Conservation (phyloP, 2,329 filamentous ascomycete genomes). For the Ophiobolus disseminans region DNA sequence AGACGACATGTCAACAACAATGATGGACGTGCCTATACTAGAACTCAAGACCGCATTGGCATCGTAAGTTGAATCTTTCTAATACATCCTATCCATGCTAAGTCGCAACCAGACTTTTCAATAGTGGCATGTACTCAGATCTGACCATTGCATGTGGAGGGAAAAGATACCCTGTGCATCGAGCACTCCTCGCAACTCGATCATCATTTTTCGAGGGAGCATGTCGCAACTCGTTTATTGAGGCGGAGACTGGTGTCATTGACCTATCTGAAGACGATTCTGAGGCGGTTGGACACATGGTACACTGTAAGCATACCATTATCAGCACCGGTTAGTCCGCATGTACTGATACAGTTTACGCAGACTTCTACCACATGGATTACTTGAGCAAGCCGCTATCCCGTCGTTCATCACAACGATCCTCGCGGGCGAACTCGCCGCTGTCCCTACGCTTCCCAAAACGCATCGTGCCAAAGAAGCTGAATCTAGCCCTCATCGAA, state of each 20-base stretch:
- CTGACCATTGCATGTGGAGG: slow-evolving; percentile 56
- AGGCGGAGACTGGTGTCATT: slow-evolving; percentile 47
- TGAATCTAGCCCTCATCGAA: slow-evolving; percentile 44
- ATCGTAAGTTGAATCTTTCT: slow-evolving; percentile 49
- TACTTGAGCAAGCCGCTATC: slow-evolving; percentile 45
- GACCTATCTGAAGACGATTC: slow-evolving; percentile 51
- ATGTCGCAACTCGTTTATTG: slow-evolving; percentile 47
- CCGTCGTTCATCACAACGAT: slow-evolving; percentile 40
- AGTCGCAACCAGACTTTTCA: slow-evolving; percentile 45
- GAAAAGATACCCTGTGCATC: slow-evolving; percentile 56
- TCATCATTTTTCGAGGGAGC: slow-evolving; percentile 56
- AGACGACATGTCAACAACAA: slow-evolving; percentile 9
- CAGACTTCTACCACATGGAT: slow-evolving; percentile 53
- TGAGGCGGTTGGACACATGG: slow-evolving; percentile 52
- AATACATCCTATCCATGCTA: slow-evolving; percentile 27
- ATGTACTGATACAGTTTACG: slow-evolving; percentile 23
- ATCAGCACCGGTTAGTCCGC: slow-evolving; percentile 3
- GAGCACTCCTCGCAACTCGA: slow-evolving; percentile 57
- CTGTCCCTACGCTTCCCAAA: slow-evolving; percentile 22
- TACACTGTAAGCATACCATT: slow-evolving; percentile 45
- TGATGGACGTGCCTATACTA: slow-evolving; percentile 50
- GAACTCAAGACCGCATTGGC: slow-evolving; percentile 57
- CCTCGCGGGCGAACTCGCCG: slow-evolving; percentile 29
- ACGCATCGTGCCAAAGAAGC: slow-evolving; percentile 30
- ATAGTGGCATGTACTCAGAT: slow-evolving; percentile 55